Evolutionary conservation across 306 rosid species (phyloP), one percentile per base, ranked within the genome.

Genomic region (Cicer pinnatifidum): DNA sequence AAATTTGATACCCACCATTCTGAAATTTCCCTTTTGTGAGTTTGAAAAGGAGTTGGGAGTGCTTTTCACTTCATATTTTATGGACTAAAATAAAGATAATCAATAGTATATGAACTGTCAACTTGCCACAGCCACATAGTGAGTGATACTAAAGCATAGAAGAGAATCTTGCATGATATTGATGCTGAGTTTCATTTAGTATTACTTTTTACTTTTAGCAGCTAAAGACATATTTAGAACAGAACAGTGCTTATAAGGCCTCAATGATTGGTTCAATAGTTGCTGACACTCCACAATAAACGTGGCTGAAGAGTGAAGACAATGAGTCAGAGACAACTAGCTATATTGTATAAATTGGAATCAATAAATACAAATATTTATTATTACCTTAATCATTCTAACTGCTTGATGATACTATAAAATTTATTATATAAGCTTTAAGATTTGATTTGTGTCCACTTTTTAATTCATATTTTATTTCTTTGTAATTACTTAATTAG

Each of bases 1-100:
- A 58, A 61, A 53, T 60, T 53, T 72, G 73, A 52, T 44, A 57
- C 53, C 78, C 23, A 43, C 77, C 77, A 46, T 45, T 65, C 78
- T 44, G n/a, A 78, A 38, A 52, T 40, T 41, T 52, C 48, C 4
- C 48, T 61, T 33, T 59, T 52, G 63, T 46, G 60, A 58, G 17
- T 77, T 48, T 77, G 38, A 69, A 68, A 56, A 35, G 43, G 61
- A 53, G 71, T 48, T 69, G 60, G 28, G 52, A 45, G 38, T 60
- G 58, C 41, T 8, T 75, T 62, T 51, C 44, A 39, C 64, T 19
- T 50, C 63, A 38, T 2, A 39, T 63, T 50, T n/a, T 9, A 17
- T 59, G 72, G 37, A 28, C 19, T 40, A 8, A 10, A 15, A 57
- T 67, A 57, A 76, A 58, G 23, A 56, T 50, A 76, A 43, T 11